Percentiles rank a stretch among this genome's conserved stretches.
Conservation (phyloP, 805 yeast species). For the Ogataea paraovalis region DNA sequence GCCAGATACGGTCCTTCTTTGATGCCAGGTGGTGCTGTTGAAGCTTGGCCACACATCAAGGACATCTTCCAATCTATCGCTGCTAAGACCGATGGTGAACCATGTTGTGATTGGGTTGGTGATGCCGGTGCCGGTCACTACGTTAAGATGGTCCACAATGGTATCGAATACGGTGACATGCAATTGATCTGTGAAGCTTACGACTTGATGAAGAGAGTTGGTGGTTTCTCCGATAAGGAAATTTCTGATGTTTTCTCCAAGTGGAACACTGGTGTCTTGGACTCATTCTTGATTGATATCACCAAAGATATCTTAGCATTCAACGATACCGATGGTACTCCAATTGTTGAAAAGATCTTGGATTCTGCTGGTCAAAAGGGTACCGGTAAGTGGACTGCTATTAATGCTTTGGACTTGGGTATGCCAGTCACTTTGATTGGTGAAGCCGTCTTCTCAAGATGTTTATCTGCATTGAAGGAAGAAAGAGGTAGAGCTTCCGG, state of each 20-base stretch:
- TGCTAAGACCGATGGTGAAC: conserved; percentile 97
- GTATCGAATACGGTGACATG: conserved; percentile 99
- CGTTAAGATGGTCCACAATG: conserved; percentile 99
- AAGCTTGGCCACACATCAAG: conserved; percentile 99
- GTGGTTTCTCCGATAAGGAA: conserved; percentile 86
- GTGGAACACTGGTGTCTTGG: conserved; percentile 98
- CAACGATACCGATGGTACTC: conserved; percentile 87
- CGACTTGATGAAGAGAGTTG: conserved; percentile 91
- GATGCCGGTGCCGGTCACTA: conserved; percentile 99
- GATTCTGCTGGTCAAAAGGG: conserved; percentile 99
- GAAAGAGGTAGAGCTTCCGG: conserved; percentile 88
- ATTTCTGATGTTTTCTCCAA: conserved; percentile 85
- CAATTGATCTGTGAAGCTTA: conserved; percentile 98
- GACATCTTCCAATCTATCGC: conserved; percentile 92
- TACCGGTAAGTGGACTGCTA: conserved; percentile 99
- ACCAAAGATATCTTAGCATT: conserved; percentile 90
- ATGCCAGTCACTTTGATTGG: conserved; percentile 98
- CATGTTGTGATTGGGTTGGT: conserved; percentile 99
- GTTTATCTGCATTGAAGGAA: conserved; percentile 85
- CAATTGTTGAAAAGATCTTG: conserved; percentile 92
- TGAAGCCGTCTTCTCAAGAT: conserved; percentile 97
- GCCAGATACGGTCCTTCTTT: conserved; percentile 98
- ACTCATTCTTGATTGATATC: conserved; percentile 94
- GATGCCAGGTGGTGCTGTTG: conserved; percentile 99
- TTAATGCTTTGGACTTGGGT: conserved; percentile 95